A percentile compares a stretch with the other conserved stretches of the same genome.
phyloP scores from a whole-genome alignment of 2,329 filamentous ascomycete genomes.

The Fusarium sp. region DNA sequence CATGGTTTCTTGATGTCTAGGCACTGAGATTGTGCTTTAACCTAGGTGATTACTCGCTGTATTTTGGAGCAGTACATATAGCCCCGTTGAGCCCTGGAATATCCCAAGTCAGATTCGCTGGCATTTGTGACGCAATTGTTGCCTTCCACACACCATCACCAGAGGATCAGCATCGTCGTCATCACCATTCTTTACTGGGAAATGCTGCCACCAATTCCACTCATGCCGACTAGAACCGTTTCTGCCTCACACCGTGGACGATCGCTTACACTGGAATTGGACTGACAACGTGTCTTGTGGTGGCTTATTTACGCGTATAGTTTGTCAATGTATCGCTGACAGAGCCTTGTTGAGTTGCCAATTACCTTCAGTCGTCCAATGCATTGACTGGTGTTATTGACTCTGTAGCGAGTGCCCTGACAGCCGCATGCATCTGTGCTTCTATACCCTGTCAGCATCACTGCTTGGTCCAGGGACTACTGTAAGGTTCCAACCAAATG shows the following conservation, averaged over 20 bases:
- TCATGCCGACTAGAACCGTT: conserved; percentile 4
- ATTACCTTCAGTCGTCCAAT: conserved; percentile 4
- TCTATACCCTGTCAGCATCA: conserved; percentile 28
- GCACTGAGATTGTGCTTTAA: not conserved
- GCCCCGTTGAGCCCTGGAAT: not conserved
- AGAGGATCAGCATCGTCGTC: conserved; percentile 41
- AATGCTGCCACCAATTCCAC: conserved; percentile 5
- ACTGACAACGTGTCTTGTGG: not conserved
- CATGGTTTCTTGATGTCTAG: not conserved
- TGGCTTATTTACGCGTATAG: not conserved
- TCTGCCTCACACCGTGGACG: conserved; percentile 14
- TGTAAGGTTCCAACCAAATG: conserved; percentile 11
- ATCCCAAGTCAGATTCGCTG: conserved; percentile 10
- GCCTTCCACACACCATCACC: conserved; percentile 28
- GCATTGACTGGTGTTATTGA: conserved; percentile 34
- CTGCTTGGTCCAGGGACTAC: conserved; percentile 29
- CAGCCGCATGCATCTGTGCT: conserved; percentile 31
- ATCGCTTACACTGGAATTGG: not conserved
- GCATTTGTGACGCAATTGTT: conserved; percentile 38
- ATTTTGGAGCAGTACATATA: not conserved
- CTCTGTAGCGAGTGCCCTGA: not conserved
- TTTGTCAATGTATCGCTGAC: too few species aligned
- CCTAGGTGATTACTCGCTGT: not conserved
- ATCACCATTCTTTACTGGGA: conserved; percentile 27
- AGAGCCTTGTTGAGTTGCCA: not conserved